Percentiles rank a stretch among this genome's conserved stretches.
phyloP scores from a whole-genome alignment of 2,329 filamentous ascomycete genomes.

The Talaromyces sp. region DNA sequence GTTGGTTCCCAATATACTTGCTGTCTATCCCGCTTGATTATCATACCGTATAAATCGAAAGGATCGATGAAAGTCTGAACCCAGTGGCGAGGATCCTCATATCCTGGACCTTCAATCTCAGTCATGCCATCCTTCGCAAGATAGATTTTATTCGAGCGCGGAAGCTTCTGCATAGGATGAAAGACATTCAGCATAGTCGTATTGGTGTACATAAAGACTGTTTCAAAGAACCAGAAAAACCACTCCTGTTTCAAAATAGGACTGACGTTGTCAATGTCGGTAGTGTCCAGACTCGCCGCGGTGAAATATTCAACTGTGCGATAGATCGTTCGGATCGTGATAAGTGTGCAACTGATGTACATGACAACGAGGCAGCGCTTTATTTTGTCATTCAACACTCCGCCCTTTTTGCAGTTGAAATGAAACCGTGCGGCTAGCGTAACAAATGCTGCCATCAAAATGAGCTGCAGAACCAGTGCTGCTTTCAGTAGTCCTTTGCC shows the following conservation, averaged over 20 bases:
- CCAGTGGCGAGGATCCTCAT: constrained; percentile 51
- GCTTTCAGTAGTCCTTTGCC: constrained; percentile 54
- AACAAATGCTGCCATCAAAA: constrained; percentile 54
- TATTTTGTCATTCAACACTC: constrained; percentile 49
- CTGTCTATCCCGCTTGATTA: constrained; percentile 39
- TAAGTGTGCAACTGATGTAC: constrained; percentile 52
- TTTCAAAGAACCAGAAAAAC: constrained; percentile 60
- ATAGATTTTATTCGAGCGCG: constrained; percentile 54
- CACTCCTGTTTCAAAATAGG: constrained; percentile 49
- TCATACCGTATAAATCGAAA: constrained; percentile 44
- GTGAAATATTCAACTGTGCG: constrained; percentile 56
- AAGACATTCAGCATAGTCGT: constrained; percentile 55
- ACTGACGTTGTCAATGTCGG: constrained; percentile 35
- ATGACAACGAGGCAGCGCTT: constrained; percentile 46
- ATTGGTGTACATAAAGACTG: constrained; percentile 55
- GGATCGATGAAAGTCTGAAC: constrained; percentile 48
- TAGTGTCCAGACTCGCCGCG: constrained; percentile 34
- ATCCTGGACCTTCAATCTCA: constrained; percentile 55
- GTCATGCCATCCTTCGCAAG: constrained; percentile 56
- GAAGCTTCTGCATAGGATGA: constrained; percentile 55
- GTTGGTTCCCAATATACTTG: constrained; percentile 44
- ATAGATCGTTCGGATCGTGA: constrained; percentile 48
- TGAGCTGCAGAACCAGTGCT: constrained; percentile 55
- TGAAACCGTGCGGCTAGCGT: constrained; percentile 52
- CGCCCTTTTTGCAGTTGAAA: constrained; percentile 40